These are phyloP conservation scores for Geranium rotundifolium DNA, from an alignment of 345 rosid genomes.

Conservation along the genomic window DNA sequence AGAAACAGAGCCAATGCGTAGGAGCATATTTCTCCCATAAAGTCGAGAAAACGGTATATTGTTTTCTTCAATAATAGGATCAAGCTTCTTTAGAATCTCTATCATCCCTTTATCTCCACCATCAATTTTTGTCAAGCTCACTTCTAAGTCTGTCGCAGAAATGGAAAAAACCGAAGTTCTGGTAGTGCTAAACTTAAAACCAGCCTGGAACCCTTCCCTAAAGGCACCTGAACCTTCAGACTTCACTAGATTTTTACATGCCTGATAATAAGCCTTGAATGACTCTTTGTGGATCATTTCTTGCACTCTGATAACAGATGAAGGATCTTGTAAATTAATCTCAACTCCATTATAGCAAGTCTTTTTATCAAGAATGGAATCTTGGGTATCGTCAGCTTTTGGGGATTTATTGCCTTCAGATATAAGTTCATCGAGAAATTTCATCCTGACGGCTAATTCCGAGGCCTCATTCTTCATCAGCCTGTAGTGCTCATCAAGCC, in stretches of 20 bases:
- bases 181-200: constrained; percentile 65
- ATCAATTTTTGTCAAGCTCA: constrained; percentile 62
- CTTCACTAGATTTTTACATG: constrained; percentile 61
- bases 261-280: constrained; percentile 71
- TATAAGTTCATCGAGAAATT: constrained; percentile 61
- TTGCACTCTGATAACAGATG: constrained; percentile 41
- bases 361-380: constrained; percentile 36
- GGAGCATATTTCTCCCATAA: constrained; percentile 65
- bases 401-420: constrained; percentile 29
- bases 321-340: constrained; percentile 51
- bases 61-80: constrained; percentile 58
- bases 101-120: constrained; percentile 91
- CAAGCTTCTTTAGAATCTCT: constrained; percentile 66
- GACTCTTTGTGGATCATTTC: constrained; percentile 63
- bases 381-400: constrained; percentile 42
- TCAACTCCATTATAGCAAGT: constrained; percentile 47
- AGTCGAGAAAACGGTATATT: constrained; percentile 86
- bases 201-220: constrained; percentile 74
- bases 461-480: constrained; percentile 73
- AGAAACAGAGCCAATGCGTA: constrained; percentile 47
- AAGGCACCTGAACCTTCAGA: constrained; percentile 85
- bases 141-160: constrained; percentile 75
- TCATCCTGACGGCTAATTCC: constrained; percentile 85
- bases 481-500: constrained; percentile 94
- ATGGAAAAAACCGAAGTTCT: constrained; percentile 73